Evolutionary conservation across 495 filamentous ascomycete species (phyloP).

Genomic region (Darksidea phi): DNA sequence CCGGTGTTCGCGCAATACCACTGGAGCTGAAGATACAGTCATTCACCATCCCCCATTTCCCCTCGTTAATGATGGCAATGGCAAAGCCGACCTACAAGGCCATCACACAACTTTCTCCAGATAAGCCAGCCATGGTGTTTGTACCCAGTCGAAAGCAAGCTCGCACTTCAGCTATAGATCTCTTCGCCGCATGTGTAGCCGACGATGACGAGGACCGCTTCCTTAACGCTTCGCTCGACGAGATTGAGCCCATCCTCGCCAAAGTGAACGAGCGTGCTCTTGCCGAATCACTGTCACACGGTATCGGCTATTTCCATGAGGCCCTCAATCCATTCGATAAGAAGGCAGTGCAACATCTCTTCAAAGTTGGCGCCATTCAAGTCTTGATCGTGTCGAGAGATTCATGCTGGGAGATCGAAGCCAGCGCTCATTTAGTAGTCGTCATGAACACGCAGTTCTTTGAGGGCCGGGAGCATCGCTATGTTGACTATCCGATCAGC

Average conservation of each 20-base stretch:
- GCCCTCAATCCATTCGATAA: constrained; percentile 85
- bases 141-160: constrained; percentile 91
- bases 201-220: constrained; percentile 95
- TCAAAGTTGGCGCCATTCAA: constrained; percentile 87
- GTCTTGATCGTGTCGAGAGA: constrained; percentile 90
- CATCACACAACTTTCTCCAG: constrained; percentile 76
- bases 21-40: constrained; percentile 94
- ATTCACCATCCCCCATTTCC: constrained; percentile 94
- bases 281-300: constrained; percentile 88
- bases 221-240: constrained; percentile 73
- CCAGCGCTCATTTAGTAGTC: constrained; percentile 83
- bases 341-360: constrained; percentile 87
- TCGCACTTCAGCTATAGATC: constrained; percentile 82
- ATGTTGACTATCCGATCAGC: constrained; percentile 93
- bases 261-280: constrained; percentile 82
- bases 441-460: constrained; percentile 99
- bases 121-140: constrained; percentile 88
- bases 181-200: constrained; percentile 77
- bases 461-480: constrained; percentile 93
- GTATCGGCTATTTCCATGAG: constrained; percentile 97
- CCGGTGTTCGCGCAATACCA: constrained; percentile 79
- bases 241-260: constrained; percentile 77
- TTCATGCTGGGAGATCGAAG: constrained; percentile 93
- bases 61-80: constrained; percentile 97
- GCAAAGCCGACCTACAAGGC: constrained; percentile 87